Evolutionary conservation across 345 rosid species (phyloP).

Genomic region (Citrus maxima): DNA sequence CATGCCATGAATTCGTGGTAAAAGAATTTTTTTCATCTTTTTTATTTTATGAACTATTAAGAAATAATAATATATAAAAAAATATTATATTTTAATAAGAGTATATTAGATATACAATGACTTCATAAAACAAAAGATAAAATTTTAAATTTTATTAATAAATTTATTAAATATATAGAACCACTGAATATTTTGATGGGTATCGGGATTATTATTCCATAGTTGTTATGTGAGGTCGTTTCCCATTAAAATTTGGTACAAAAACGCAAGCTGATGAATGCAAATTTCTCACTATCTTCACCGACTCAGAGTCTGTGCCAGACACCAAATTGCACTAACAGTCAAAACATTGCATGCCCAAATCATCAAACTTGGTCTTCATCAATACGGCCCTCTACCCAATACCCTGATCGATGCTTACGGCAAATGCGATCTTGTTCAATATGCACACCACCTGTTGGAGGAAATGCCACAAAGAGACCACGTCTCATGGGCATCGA

Average conservation of each 20-base stretch:
- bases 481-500: slow-evolving; percentile 65
- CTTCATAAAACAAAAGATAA: no score
- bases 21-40: no score
- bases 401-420: slow-evolving; percentile 48
- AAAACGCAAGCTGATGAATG: slow-evolving; percentile 31
- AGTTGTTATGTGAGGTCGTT: no score
- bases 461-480: slow-evolving; percentile 66
- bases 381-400: slow-evolving; percentile 28
- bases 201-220: no score
- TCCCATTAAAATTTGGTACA: background rate
- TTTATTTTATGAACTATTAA: no score
- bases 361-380: slow-evolving; percentile 46
- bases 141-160: no score
- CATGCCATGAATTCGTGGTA: no score
- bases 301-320: slow-evolving; percentile 42
- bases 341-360: slow-evolving; percentile 48
- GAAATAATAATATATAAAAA: no score
- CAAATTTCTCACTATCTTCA: slow-evolving; percentile 39
- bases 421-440: slow-evolving; percentile 45
- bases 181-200: no score
- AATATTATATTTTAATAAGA: no score
- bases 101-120: no score
- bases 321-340: slow-evolving; percentile 23
- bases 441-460: slow-evolving; percentile 45
- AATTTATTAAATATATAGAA: no score